Percentiles rank a stretch among this genome's conserved stretches.
phyloP scores from a whole-genome alignment of 805 yeast species.

The Candida maesae region DNA sequence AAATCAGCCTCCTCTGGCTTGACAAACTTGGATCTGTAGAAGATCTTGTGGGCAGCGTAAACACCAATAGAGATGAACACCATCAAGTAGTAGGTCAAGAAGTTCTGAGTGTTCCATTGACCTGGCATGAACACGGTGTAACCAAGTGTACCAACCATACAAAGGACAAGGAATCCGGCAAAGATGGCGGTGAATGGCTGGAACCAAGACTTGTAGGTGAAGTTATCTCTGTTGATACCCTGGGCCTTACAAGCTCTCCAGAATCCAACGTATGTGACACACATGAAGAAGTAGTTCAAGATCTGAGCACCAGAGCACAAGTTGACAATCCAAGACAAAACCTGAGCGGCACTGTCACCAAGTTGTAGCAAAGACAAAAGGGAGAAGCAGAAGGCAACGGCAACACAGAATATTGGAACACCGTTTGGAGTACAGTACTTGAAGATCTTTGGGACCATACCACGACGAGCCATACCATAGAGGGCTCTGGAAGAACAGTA shows the following conservation, averaged over 20 bases:
- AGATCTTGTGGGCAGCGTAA: constrained; percentile 46
- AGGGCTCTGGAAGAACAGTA: constrained; percentile 57
- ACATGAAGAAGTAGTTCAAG: constrained; percentile 53
- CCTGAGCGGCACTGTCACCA: constrained; percentile 54
- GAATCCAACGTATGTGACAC: constrained; percentile 59
- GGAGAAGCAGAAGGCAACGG: constrained; percentile 51
- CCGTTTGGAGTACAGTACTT: constrained; percentile 59
- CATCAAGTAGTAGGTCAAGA: constrained; percentile 73
- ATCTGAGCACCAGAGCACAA: constrained; percentile 66
- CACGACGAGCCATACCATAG: constrained; percentile 46
- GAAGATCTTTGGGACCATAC: constrained; percentile 60
- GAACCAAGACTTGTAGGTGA: constrained; percentile 50
- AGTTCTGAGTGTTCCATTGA: constrained; percentile 56
- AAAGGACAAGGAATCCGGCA: constrained; percentile 41
- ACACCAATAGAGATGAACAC: constrained; percentile 49
- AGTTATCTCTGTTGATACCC: constrained; percentile 34
- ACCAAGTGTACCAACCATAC: constrained; percentile 60
- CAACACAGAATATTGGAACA: constrained; percentile 70
- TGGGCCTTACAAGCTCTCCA: constrained; percentile 57
- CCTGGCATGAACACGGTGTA: constrained; percentile 72
- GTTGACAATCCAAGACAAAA: constrained; percentile 67
- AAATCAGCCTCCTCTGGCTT: constrained; percentile 51
- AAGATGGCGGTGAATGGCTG: constrained; percentile 57
- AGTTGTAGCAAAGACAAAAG: constrained; percentile 64
- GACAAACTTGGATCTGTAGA: constrained; percentile 42